phyloP scores from a whole-genome alignment of 345 rosid genomes.

The Erodium maritimum region DNA sequence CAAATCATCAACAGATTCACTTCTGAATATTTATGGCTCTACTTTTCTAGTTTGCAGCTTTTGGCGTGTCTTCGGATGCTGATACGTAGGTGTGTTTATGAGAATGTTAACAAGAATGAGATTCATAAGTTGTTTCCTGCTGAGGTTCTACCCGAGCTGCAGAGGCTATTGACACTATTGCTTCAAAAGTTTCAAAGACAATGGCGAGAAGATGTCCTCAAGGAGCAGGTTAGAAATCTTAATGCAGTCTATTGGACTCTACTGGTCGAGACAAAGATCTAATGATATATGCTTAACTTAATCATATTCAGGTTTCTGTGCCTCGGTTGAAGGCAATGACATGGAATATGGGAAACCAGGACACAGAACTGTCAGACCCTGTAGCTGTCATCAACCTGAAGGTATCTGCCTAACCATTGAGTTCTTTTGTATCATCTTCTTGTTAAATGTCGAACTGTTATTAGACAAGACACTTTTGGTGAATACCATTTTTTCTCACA shows the following conservation, averaged over 20 bases:
- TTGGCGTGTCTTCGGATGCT: slow-evolving; percentile 50
- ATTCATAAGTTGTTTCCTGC: slow-evolving; percentile 42
- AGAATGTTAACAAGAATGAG: slow-evolving; percentile 37
- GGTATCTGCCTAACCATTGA: slow-evolving; percentile 15
- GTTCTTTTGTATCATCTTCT: background rate
- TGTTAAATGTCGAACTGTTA: background rate
- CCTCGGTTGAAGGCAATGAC: slow-evolving; percentile 50
- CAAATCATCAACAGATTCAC: background rate
- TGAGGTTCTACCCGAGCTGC: slow-evolving; percentile 53
- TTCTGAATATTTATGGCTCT: background rate
- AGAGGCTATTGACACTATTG: slow-evolving; percentile 39
- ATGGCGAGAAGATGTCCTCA: slow-evolving; percentile 43
- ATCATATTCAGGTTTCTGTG: slow-evolving; percentile 24
- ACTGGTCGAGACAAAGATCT: background rate
- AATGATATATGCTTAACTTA: background rate
- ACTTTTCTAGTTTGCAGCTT: slow-evolving; percentile 23
- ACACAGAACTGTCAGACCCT: slow-evolving; percentile 19
- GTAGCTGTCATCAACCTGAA: slow-evolving; percentile 40
- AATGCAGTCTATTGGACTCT: background rate
- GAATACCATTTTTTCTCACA: background rate
- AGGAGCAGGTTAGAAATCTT: slow-evolving; percentile 31
- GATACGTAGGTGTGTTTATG: slow-evolving; percentile 43
- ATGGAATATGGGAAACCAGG: slow-evolving; percentile 37
- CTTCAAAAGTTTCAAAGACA: slow-evolving; percentile 50
- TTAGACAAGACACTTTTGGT: background rate